Evolutionary conservation across 2,329 filamentous ascomycete genomes (phyloP).

Genomic region (Arthrobotrys conoides): DNA sequence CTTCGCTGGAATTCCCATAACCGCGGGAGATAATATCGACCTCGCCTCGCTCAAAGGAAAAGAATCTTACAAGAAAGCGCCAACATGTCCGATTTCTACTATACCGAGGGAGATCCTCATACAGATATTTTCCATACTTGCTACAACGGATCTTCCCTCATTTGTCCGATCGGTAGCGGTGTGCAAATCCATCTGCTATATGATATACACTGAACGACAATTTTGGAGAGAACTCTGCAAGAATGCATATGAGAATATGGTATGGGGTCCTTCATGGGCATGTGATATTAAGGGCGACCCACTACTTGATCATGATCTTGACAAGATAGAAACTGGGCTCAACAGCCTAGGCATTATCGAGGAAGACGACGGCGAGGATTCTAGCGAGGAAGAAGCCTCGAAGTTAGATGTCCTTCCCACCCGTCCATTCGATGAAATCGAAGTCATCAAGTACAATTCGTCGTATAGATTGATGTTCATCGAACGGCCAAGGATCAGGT

Average conservation of each 20-base stretch:
- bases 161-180: slow-evolving; percentile 83
- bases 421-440: slow-evolving; percentile 65
- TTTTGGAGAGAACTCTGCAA: slow-evolving; percentile 86
- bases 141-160: slow-evolving; percentile 80
- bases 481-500: slow-evolving; percentile 80
- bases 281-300: slow-evolving; percentile 73
- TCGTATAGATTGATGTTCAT: slow-evolving; percentile 61
- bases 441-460: slow-evolving; percentile 65
- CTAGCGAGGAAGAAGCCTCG: slow-evolving; percentile 64
- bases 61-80: slow-evolving; percentile 71
- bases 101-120: slow-evolving; percentile 88
- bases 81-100: slow-evolving; percentile 82
- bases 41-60: slow-evolving; percentile 53
- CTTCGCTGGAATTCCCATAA: slow-evolving; percentile 37
- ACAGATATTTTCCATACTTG: slow-evolving; percentile 81
- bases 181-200: slow-evolving; percentile 87
- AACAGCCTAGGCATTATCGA: slow-evolving; percentile 31
- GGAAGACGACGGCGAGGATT: slow-evolving; percentile 63
- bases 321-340: slow-evolving; percentile 4
- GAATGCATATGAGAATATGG: slow-evolving; percentile 75
- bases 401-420: slow-evolving; percentile 60
- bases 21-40: slow-evolving; percentile 35
- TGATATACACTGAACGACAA: slow-evolving; percentile 84
- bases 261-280: slow-evolving; percentile 82
- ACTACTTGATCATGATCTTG: slow-evolving; percentile 39